phyloP scores from a whole-genome alignment of 305 asterid species.

The Euphrasia arctica region DNA sequence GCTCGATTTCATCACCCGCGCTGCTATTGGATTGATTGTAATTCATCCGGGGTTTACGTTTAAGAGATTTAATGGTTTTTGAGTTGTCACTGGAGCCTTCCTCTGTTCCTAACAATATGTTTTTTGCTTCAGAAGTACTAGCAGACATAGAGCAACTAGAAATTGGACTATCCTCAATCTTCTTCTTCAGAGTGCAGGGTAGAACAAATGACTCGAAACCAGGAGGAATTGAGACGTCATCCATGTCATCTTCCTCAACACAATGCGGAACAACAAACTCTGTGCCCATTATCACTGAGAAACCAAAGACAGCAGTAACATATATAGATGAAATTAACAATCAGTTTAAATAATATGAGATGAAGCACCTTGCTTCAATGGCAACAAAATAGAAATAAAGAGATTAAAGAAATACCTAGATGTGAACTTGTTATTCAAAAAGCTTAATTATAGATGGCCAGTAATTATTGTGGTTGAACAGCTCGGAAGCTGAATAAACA shows the following conservation, averaged over 20 bases:
- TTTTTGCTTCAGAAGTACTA: slow-evolving; percentile 36
- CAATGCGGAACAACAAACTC: slow-evolving; percentile 70
- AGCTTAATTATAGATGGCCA: slow-evolving; percentile 1
- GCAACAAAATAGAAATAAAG: not conserved
- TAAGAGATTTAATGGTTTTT: slow-evolving; percentile 39
- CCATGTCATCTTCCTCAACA: slow-evolving; percentile 73
- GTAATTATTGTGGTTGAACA: not conserved
- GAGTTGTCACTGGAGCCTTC: slow-evolving; percentile 39
- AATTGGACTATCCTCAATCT: slow-evolving; percentile 40
- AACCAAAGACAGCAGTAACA: slow-evolving; percentile 18
- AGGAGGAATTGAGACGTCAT: slow-evolving; percentile 72
- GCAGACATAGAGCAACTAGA: slow-evolving; percentile 36
- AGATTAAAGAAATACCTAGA: not conserved
- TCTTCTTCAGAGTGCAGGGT: slow-evolving; percentile 63
- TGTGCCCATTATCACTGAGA: slow-evolving; percentile 63
- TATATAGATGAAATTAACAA: not conserved
- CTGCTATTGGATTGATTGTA: slow-evolving; percentile 41
- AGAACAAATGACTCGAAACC: slow-evolving; percentile 86
- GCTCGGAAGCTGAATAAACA: not conserved
- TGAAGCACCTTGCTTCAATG: not conserved
- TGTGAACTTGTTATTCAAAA: not conserved
- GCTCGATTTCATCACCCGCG: slow-evolving; percentile 57
- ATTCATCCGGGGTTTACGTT: slow-evolving; percentile 53
- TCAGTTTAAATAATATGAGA: not conserved
- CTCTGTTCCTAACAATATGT: slow-evolving; percentile 38